Evolutionary conservation across 2,329 filamentous ascomycete species (phyloP).

Genomic region (Aspergillus puulaauensis): DNA sequence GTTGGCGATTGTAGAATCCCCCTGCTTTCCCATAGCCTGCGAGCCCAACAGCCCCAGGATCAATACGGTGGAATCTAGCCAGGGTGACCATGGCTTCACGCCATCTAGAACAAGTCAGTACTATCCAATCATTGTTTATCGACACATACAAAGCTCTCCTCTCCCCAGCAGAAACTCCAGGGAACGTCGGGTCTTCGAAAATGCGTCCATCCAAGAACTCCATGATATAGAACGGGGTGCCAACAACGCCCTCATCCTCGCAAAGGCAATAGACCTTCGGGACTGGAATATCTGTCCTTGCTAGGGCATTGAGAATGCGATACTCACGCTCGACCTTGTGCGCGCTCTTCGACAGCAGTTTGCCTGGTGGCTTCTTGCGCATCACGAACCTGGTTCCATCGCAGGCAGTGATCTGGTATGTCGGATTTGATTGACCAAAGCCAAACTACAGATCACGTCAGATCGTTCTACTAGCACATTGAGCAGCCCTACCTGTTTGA

Average conservation of each 20-base stretch:
- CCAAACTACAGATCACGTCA: slow-evolving; percentile 66
- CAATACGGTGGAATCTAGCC: slow-evolving; percentile 78
- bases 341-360: slow-evolving; percentile 86
- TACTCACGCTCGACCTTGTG: slow-evolving; percentile 97
- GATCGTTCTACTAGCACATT: background rate
- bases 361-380: slow-evolving; percentile 97
- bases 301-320: slow-evolving; percentile 80
- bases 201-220: slow-evolving; percentile 91
- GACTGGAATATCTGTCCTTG: slow-evolving; percentile 77
- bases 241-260: slow-evolving; percentile 75
- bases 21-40: slow-evolving; percentile 67
- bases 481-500: slow-evolving; percentile 71
- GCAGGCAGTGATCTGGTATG: slow-evolving; percentile 80
- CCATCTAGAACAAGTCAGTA: slow-evolving; percentile 58
- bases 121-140: no score
- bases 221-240: slow-evolving; percentile 97
- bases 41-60: slow-evolving; percentile 66
- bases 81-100: slow-evolving; percentile 77
- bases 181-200: slow-evolving; percentile 83
- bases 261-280: slow-evolving; percentile 82
- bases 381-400: slow-evolving; percentile 75
- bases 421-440: slow-evolving; percentile 96
- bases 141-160: slow-evolving; percentile 65
- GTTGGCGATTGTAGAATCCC: slow-evolving; percentile 84
- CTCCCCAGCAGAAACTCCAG: slow-evolving; percentile 66